Evolutionary conservation across 352 stramenopile species (phyloP), one percentile per base, ranked within the genome.

Genomic region (Phytophthora europaea): DNA sequence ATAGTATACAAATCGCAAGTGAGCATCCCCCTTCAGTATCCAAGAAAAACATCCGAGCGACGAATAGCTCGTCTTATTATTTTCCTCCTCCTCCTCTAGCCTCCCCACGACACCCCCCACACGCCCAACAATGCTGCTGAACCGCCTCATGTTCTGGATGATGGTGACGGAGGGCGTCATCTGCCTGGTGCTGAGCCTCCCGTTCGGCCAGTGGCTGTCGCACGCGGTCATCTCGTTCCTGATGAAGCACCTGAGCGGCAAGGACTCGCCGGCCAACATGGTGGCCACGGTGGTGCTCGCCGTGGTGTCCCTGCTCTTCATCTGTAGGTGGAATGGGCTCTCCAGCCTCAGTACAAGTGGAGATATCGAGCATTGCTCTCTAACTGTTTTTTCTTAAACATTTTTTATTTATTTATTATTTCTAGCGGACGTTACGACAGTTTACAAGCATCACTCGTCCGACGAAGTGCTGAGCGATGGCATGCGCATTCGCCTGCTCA

Each of bases 401-500:
- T 66, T 12, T 26, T 34, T 62, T 59, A 40, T 68, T 31, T 54
- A 20, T 63, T 63, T 47, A 26, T 53, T 40, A 26, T 23, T 64
- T 40, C 12, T 65, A 95, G 89, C 88, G 38, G 88, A 96, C 71
- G 85, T 95, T 34, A 72, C 70, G 62, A 92, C 88, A 33, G 76
- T 76, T 45, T 93, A 92, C 79, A 91, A 90, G 70, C 82, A 94
- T 70, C 83, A 92, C 57, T 75, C 77, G 36, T 75, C 78, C 15
- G 84, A 88, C 18, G 72, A 79, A 51, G 68, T 88, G 23, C 75
- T 90, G 36, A 88, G 79, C 51, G 89, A 96, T 72, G 88, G 89
- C 15, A 70, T 96, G 70, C 88, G 89, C n/a, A 91, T 96, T 52
- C 89, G 88, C 26, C 61, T 96, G 61, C 77, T 96, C 61, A 82